A percentile compares a stretch with the other conserved stretches of the same genome.
phyloP scores from a whole-genome alignment of 805 yeast genomes.

The Blastobotrys americana region DNA sequence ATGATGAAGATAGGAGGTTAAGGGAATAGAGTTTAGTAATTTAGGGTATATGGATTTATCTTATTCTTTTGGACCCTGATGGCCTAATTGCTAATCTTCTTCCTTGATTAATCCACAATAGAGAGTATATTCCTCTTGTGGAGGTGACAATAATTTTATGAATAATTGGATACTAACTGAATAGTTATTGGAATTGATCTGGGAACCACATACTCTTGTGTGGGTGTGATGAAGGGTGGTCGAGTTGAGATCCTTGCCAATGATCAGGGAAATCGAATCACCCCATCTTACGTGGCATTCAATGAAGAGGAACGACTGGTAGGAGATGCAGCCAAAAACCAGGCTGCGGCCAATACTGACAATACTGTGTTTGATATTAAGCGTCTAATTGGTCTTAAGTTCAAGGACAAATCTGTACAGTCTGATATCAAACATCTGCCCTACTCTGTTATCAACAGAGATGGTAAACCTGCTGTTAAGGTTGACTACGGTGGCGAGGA shows the following conservation, averaged over 20 bases:
- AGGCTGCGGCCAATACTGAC: conserved; percentile 79
- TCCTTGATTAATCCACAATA: too few species aligned
- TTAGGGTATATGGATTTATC: too few species aligned
- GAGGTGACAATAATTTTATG: not conserved
- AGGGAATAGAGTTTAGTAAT: too few species aligned
- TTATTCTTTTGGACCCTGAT: too few species aligned
- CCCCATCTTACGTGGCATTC: conserved; percentile 92
- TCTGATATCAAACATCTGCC: conserved; percentile 80
- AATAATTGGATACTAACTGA: not conserved
- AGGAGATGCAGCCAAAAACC: conserved; percentile 96
- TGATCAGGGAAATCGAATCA: conserved; percentile 96
- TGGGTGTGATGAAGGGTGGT: conserved; percentile 78
- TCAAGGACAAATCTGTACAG: conserved; percentile 68
- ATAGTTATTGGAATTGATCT: conserved; percentile 86
- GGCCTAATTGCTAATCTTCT: too few species aligned
- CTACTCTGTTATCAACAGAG: conserved; percentile 57
- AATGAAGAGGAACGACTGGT: conserved; percentile 86
- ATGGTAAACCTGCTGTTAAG: conserved; percentile 76
- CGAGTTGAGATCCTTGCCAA: conserved; percentile 89
- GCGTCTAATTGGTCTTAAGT: conserved; percentile 83
- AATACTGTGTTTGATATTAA: conserved; percentile 89
- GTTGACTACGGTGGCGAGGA: conserved; percentile 68
- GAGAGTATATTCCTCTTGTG: too few species aligned
- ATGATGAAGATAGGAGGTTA: too few species aligned
- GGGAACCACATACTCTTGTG: conserved; percentile 97